Evolutionary conservation across 192 early-diverging fungal genomes (phyloP).

Genomic region (Coemansia biformis): DNA sequence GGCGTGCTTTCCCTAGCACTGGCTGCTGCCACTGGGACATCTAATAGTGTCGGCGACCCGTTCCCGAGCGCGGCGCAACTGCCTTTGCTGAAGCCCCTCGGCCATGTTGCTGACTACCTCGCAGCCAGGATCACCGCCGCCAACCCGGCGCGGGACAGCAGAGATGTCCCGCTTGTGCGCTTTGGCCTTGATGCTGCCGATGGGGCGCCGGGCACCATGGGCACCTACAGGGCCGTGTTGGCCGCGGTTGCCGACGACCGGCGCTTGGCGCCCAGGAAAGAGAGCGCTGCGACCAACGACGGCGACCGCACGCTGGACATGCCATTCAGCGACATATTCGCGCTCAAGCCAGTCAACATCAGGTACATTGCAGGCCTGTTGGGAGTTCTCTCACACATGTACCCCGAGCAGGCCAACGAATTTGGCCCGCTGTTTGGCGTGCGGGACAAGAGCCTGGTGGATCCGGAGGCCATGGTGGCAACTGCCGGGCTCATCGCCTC

Average conservation of each 20-base stretch:
- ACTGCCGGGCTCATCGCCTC: constrained; percentile 8
- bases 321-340: constrained; percentile 31
- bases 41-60: too few relatives aligned
- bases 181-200: constrained; percentile 12
- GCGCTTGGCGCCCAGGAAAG: constrained; percentile 2
- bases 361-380: constrained; percentile 30
- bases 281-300: neutral
- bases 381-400: constrained; percentile 4
- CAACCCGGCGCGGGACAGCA: neutral
- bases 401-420: neutral
- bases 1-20: too few relatives aligned
- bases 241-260: constrained; percentile 13
- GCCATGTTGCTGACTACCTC: constrained; percentile 9
- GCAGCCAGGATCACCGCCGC: neutral
- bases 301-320: constrained; percentile 16
- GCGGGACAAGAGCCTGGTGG: constrained; percentile 3
- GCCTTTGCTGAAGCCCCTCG: constrained; percentile 16
- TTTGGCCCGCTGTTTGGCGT: constrained; percentile 35
- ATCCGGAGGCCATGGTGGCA: constrained; percentile 2
- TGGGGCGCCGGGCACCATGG: neutral
- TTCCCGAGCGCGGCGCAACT: too few relatives aligned
- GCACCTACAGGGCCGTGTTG: constrained; percentile 2
- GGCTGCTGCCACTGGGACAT: too few relatives aligned
- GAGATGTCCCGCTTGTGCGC: constrained; percentile 13
- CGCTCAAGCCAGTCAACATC: constrained; percentile 12